These are phyloP conservation scores for Backusella australiensis DNA, from an alignment of 192 early-diverging fungal genomes.

Conservation along the genomic window DNA sequence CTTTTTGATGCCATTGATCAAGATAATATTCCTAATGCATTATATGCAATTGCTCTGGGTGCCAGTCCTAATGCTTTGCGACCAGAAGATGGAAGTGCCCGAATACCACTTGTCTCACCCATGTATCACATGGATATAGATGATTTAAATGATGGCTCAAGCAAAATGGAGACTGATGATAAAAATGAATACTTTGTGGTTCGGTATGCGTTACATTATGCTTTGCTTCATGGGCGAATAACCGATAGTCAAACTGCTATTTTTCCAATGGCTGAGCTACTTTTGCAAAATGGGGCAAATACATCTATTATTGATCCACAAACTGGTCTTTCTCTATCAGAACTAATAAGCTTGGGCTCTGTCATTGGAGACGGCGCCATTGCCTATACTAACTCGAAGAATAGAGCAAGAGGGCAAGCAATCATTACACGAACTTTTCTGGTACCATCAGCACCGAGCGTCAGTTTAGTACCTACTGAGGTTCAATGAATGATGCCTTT, in stretches of 20 bases:
- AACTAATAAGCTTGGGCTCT: constrained; percentile 15
- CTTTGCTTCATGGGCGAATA: constrained; percentile 1
- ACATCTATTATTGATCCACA: constrained; percentile 15
- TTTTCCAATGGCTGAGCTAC: constrained; percentile 61
- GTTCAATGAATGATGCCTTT: neutral
- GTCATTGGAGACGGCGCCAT: constrained; percentile 23
- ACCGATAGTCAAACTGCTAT: neutral
- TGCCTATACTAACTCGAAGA: constrained; percentile 27
- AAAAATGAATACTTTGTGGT: neutral
- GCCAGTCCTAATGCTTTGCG: constrained; percentile 45
- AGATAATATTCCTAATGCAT: constrained; percentile 40
- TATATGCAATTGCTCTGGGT: constrained; percentile 42
- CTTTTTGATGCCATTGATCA: constrained; percentile 29
- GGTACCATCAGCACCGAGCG: neutral
- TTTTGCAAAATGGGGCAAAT: constrained; percentile 60
- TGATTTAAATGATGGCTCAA: neutral
- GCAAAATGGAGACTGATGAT: neutral
- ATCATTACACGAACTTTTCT: neutral
- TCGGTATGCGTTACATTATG: constrained; percentile 8
- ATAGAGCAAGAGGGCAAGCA: constrained; percentile 27
- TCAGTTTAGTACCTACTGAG: neutral
- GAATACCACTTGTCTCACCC: neutral
- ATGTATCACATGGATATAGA: neutral
- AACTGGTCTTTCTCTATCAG: constrained; percentile 17
- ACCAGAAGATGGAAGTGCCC: constrained; percentile 5